Evolutionary conservation across 2,329 filamentous ascomycete genomes (phyloP), one percentile per base, ranked within the genome.

Genomic region (Xylaria sp.): DNA sequence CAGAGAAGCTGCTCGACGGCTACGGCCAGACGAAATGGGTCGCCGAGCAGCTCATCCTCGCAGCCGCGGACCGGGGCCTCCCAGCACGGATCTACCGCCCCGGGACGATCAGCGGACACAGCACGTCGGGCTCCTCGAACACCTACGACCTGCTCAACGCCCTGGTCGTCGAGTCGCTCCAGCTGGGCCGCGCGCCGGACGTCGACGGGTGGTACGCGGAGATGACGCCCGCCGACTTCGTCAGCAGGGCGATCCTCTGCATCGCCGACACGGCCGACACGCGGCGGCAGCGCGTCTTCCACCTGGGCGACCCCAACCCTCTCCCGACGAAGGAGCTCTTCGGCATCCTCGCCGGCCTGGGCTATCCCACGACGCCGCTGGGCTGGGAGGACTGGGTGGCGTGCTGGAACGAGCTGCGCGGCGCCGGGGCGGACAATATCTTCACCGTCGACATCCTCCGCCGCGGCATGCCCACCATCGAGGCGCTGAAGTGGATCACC

Each of bases 21-120:
- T 93, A 93, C 65, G 89, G 90, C 0, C 90, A 92, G 75, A 91
- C 90, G 0, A 93, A 93, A 72, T 93, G 90, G 90, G 90, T 91
- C 29, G 90, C 90, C 2, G 90, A 93, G 73, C 87, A 90, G 73
- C 86, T 93, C 3, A 87, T 91, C 8, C 80, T 86, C 10, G 88
- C 92, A 71, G 90, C 90, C 9, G 84, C 83, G 25, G 83, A 84
- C 25, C 85, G 90, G 37, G 90, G 90, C 9, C 78, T 93, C 31
- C 89, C 89, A 0, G 87, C 90, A 27, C 85, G 86, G 68, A 88
- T 93, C 38, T 87, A 90, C 67, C 87, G 90, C 6, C 87, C 88
- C 0, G 90, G 90, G 44, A 93, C 91, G 0, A 92, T 93, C 70
- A 91, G 88, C 67, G 91, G 91, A 0, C 90, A 93, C 76, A 92